phyloP scores from a whole-genome alignment of 352 stramenopile genomes.

The Pythium phragmitis region DNA sequence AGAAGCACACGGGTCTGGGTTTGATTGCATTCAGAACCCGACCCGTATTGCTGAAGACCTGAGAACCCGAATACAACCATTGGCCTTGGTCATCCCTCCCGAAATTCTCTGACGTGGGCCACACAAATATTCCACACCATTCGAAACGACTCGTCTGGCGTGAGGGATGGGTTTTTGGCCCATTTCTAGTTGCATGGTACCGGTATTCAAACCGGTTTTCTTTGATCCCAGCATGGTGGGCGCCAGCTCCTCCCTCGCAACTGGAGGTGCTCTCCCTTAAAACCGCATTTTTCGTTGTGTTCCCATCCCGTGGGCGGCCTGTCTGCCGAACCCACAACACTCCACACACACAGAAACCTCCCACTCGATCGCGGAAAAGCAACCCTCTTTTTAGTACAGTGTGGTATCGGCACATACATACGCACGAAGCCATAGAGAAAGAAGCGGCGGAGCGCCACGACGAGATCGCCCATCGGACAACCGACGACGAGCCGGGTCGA shows the following conservation, averaged over 20 bases:
- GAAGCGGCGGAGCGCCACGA: background rate
- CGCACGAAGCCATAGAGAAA: background rate
- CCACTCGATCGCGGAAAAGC: slow-evolving; percentile 3
- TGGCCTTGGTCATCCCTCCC: slow-evolving; percentile 4
- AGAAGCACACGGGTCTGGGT: slow-evolving; percentile 5
- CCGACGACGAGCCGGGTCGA: background rate
- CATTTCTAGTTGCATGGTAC: slow-evolving; percentile 6
- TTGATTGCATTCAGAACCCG: background rate
- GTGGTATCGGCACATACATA: background rate
- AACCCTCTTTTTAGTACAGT: background rate
- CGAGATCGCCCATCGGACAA: background rate
- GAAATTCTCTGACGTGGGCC: slow-evolving; percentile 16
- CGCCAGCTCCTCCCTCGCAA: background rate
- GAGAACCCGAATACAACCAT: background rate
- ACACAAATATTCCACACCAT: background rate
- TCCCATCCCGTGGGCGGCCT: slow-evolving; percentile 20
- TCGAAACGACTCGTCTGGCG: slow-evolving; percentile 1
- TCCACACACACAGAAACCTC: slow-evolving; percentile 5
- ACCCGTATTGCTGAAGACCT: background rate
- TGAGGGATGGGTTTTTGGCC: slow-evolving; percentile 2
- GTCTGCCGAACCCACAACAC: slow-evolving; percentile 9
- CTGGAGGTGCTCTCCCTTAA: background rate
- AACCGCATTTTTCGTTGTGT: background rate
- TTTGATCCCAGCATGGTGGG: slow-evolving; percentile 6
- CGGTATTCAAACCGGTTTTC: slow-evolving; percentile 6